Percentiles rank a stretch among this genome's conserved stretches.
These are phyloP conservation scores for Decorospora gaudefroyi DNA, from an alignment of 2,329 filamentous ascomycete genomes.

Conservation along the genomic window DNA sequence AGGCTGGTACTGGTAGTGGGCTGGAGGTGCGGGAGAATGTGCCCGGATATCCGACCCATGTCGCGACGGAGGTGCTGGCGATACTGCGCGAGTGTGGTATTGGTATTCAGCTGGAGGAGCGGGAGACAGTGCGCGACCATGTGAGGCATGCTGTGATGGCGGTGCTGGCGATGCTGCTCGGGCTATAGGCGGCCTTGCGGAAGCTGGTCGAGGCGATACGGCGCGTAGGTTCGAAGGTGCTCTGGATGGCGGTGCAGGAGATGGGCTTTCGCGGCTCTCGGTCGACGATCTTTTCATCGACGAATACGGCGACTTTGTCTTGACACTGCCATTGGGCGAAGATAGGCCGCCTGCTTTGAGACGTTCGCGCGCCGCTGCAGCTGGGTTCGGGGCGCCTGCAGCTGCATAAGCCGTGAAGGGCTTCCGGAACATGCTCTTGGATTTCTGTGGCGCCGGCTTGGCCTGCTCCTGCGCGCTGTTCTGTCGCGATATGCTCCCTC, in stretches of 20 bases:
- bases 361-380: slow-evolving; percentile 45
- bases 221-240: slow-evolving; percentile 42
- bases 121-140: slow-evolving; percentile 35
- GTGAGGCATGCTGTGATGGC: slow-evolving; percentile 29
- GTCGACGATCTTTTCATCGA: slow-evolving; percentile 56
- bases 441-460: slow-evolving; percentile 53
- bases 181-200: slow-evolving; percentile 39
- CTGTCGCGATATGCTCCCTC: slow-evolving; percentile 56
- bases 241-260: slow-evolving; percentile 32
- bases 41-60: slow-evolving; percentile 31
- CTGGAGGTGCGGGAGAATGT: slow-evolving; percentile 36
- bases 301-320: slow-evolving; percentile 54
- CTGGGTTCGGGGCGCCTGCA: slow-evolving; percentile 50
- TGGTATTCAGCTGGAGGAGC: slow-evolving; percentile 33
- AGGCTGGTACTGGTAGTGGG: slow-evolving; percentile 18
- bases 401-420: slow-evolving; percentile 66
- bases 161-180: slow-evolving; percentile 49
- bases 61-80: slow-evolving; percentile 34
- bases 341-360: slow-evolving; percentile 39
- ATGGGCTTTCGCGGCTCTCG: slow-evolving; percentile 42
- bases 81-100: slow-evolving; percentile 27
- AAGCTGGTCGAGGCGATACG: slow-evolving; percentile 48
- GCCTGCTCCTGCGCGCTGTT: slow-evolving; percentile 52
- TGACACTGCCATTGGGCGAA: slow-evolving; percentile 42
- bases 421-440: slow-evolving; percentile 64